A percentile compares a stretch with the other conserved stretches of the same genome.
phyloP scores from a whole-genome alignment of 2,329 filamentous ascomycete genomes.

The Colletotrichum horii region DNA sequence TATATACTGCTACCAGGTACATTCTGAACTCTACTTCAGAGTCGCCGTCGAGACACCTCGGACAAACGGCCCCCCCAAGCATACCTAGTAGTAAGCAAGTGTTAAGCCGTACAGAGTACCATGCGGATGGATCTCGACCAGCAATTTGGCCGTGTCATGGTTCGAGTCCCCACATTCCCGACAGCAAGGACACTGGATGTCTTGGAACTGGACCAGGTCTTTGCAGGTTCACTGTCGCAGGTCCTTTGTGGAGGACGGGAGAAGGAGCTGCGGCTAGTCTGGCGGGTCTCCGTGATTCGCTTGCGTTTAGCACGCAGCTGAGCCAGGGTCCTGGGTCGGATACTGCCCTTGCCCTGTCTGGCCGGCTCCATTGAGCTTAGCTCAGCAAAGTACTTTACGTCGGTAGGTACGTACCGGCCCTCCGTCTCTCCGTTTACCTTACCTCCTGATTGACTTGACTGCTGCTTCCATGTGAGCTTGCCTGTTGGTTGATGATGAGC shows the following conservation, averaged over 20 bases:
- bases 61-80: not conserved
- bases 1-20: not conserved
- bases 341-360: not conserved
- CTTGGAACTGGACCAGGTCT: not conserved
- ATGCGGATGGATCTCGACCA: not conserved
- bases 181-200: not conserved
- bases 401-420: not conserved
- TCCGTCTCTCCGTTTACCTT: not conserved
- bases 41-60: not conserved
- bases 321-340: slow-evolving; percentile 6
- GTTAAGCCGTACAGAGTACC: not conserved
- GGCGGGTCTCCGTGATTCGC: not conserved
- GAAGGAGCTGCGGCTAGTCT: not conserved
- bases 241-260: not conserved
- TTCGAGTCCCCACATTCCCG: slow-evolving; percentile 6
- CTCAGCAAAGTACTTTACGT: not conserved
- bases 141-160: not conserved
- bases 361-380: not conserved
- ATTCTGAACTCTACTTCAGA: not conserved
- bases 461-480: not conserved
- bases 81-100: not conserved
- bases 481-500: not conserved
- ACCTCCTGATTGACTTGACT: not conserved
- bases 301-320: not conserved
- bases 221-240: not conserved